Base-by-base conservation (phyloP, 495 filamentous ascomycete species). In the Trichoderma parareesei region DNA sequence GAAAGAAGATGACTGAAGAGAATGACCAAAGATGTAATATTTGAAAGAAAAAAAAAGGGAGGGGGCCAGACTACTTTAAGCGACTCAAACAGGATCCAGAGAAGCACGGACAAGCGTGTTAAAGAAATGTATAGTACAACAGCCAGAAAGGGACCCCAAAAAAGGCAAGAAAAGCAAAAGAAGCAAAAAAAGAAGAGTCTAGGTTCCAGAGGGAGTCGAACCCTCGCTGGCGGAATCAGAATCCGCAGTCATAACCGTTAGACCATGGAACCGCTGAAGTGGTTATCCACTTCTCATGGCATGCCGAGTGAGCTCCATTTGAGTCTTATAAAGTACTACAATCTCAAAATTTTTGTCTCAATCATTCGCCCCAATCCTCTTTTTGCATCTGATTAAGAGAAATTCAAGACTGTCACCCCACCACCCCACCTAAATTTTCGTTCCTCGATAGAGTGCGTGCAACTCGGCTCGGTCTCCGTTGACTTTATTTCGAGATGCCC, bases 371-470 rank as follows among this genome's bases (percentile, higher is more conserved):
- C 27, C 8, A 57, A 35, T 37, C 53, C 27, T 27, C 20, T 10
- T 33, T 57, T 27, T 20, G 53, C 20, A 57, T 57, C 53, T 57
- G 53, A 57, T 57, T 57, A 57, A 37, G 7, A 33, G 11, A 33
- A 4, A 33, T 38, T n/a, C 53, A 27, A 57, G 53, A 37, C 27
- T 13, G 53, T 57, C 53, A 57, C 53, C 53, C 53, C 53, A 57
- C 53, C 20, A 61, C 61, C 61, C 61, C 61, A 63, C 61, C 41
- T 48, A 63, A 63, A 63, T 63, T 63, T 63, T 63, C 42, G 40
- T 48, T 46, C 27, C 27, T 27, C 3, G 35, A 63, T 5, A 37
- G 53, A 18, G 9, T 63, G 43, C 61, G 27, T 63, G 61, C 18
- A 37, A 5, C 61, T 41, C 60, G 38, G 60, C 20, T 33, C 20